Evolutionary conservation across 495 filamentous ascomycete genomes (phyloP), one percentile per base, ranked within the genome.

Genomic region (Letharia lupina): DNA sequence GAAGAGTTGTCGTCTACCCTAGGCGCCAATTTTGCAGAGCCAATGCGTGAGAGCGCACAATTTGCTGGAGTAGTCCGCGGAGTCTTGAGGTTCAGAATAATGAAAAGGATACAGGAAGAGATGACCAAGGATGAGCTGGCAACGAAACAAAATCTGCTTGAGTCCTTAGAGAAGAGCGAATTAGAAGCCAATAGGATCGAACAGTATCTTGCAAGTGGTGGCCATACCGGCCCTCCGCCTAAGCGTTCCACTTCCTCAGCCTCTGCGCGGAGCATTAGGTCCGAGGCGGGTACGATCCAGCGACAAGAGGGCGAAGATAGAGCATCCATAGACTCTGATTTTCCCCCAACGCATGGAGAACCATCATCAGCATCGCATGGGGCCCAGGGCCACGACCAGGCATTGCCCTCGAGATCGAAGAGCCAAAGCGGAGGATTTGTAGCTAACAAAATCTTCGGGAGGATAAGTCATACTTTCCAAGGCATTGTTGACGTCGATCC

Each of bases 401-500:
- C 73, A 39, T 70, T 67, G 39, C 76, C 76, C 8, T 68, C 71
- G 23, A 71, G 74, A 35, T 65, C 71, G 20, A 93, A 93, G 75
- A 86, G 83, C 56, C 76, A 79, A 33, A 91, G 90, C 64, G 86
- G 89, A 33, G 91, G 88, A 37, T 94, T 92, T 67, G 89, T 94
- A 60, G 87, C 90, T 39, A 94, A 88, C 74, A 95, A 90, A 75
- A 89, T 97, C n/a, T 97, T 98, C 74, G 93, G 93, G 31, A 86
- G 92, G 15, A 87, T 98, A 64, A 93, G 88, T 67, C 92, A 98
- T 78, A 93, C 95, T 0, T 89, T 96, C 37, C 91, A 96, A 73
- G 95, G 95, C 23, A 91, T 97, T 72, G 92, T 93, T 5, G 94
- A 98, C 74, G 90, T 93, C 40, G 94, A 98, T 71, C 94, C 94